A percentile compares a stretch with the other conserved stretches of the same genome.
phyloP scores from a whole-genome alignment of 129 eudicot genomes.

The Helichrysum umbraculigerum region DNA sequence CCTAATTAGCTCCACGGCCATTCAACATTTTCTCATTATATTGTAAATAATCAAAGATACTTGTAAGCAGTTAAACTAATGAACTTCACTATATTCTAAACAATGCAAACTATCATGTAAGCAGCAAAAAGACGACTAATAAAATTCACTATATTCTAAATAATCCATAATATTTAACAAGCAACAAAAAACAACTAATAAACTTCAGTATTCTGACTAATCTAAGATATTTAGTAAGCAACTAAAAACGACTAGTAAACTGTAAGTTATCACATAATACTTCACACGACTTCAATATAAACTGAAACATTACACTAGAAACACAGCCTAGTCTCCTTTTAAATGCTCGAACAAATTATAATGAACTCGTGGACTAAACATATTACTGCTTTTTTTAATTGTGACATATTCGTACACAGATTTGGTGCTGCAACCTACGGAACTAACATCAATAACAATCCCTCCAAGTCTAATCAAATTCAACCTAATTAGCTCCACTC shows the following conservation, averaged over 20 bases:
- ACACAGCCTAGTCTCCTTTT: background rate
- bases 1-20: too few species aligned
- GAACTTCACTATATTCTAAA: too few species aligned
- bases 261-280: background rate
- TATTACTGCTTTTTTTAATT: too few species aligned
- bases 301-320: background rate
- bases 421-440: background rate
- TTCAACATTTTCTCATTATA: background rate
- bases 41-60: too few species aligned
- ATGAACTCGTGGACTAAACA: background rate
- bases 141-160: background rate
- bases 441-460: background rate
- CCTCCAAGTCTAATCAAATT: background rate
- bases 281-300: background rate
- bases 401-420: too few species aligned
- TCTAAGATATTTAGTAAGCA: too few species aligned
- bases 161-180: too few species aligned
- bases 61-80: too few species aligned
- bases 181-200: background rate
- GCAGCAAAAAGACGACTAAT: background rate
- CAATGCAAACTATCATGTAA: too few species aligned
- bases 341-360: conserved; percentile 2
- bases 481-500: background rate
- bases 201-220: background rate
- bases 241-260: background rate